Evolutionary conservation across 164 flowering plant species (phyloP), one percentile per base, ranked within the genome.

Genomic region (Annona cherimola): DNA sequence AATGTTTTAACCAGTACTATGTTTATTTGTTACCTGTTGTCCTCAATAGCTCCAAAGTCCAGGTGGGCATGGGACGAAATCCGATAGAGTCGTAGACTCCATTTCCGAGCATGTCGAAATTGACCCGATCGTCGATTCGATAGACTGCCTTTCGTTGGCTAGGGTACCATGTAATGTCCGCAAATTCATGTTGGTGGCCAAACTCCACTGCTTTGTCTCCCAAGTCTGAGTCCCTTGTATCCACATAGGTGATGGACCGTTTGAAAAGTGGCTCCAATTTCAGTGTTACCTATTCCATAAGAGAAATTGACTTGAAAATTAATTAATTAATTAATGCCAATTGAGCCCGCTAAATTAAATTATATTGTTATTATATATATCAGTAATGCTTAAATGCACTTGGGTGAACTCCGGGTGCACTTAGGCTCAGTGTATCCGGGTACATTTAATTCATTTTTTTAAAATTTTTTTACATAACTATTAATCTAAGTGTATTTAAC

Each of bases 211-310:
- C 89, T 68, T 76, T 63, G 14, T 86, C 87, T 16, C 77, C 88
- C 76, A 91, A 79, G 54, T 88, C 86, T 0, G 75, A 64, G 74
- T 89, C 94, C 42, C 71, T 69, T 60, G 76, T 83, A 42, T 5
- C 70, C 69, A 63, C 0, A 64, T 76, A 76, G 1, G 86, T 83
- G 19, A 90, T 69, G 45, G 91, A 85, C 63, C 97, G 74, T 77
- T 88, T 91, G 85, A 89, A 88, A 0, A 85, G 46, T 0, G 89
- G 89, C 69, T 89, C 75, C 54, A 91, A 69, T 70, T 76, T 84
- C 5, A 91, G 66, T 4, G 94, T 91, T 2, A 89, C 89, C 97
- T 90, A 45, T 19, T 71, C 3, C 55, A 67, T 5, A 41, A 2
- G 9, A 42, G 26, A 60, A 7, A 42, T 1, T 42, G 40, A 61